Percentiles rank a stretch among this genome's conserved stretches.
Evolutionary conservation across 352 stramenopile species (phyloP).

Genomic region (Thraustochytrium striatum): DNA sequence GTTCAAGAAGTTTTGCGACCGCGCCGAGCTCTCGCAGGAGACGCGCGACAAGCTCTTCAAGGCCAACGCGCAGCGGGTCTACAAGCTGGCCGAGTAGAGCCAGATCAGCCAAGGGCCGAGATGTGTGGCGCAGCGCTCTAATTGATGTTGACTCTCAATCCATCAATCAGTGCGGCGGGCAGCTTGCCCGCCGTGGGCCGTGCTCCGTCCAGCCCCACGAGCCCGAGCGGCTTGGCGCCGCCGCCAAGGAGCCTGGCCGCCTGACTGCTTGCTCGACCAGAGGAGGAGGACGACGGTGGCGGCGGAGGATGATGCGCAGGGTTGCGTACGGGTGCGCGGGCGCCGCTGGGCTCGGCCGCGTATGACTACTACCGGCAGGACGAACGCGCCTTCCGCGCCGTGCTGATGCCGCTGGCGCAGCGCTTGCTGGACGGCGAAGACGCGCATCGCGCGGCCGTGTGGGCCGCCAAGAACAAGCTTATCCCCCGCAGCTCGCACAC

Average conservation of each 20-base stretch:
- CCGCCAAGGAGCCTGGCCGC: no score
- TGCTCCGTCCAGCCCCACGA: no score
- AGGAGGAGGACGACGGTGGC: no score
- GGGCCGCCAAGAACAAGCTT: slow-evolving; percentile 68
- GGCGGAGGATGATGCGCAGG: no score
- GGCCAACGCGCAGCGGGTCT: neutral
- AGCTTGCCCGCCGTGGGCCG: no score
- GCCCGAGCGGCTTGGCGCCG: no score
- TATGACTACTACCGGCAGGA: slow-evolving; percentile 30
- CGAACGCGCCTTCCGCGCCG: slow-evolving; percentile 26
- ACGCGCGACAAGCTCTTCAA: slow-evolving; percentile 42
- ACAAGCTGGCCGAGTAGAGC: no score
- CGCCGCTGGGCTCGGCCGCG: neutral
- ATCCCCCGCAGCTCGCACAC: slow-evolving; percentile 58
- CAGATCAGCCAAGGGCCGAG: no score
- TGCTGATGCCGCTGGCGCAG: slow-evolving; percentile 50
- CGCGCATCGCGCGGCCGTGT: slow-evolving; percentile 74
- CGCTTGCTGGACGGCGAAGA: slow-evolving; percentile 70
- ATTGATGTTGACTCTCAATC: no score
- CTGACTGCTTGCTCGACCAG: no score
- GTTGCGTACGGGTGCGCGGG: slow-evolving; percentile 18
- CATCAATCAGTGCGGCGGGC: no score
- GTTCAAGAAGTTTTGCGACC: slow-evolving; percentile 34
- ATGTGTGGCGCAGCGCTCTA: no score
- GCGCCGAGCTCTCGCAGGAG: slow-evolving; percentile 12